Percentiles rank a stretch among this genome's conserved stretches.
Evolutionary conservation across 768 basidiomycete genomes (phyloP).

Genomic region (Pisolithus microcarpus): DNA sequence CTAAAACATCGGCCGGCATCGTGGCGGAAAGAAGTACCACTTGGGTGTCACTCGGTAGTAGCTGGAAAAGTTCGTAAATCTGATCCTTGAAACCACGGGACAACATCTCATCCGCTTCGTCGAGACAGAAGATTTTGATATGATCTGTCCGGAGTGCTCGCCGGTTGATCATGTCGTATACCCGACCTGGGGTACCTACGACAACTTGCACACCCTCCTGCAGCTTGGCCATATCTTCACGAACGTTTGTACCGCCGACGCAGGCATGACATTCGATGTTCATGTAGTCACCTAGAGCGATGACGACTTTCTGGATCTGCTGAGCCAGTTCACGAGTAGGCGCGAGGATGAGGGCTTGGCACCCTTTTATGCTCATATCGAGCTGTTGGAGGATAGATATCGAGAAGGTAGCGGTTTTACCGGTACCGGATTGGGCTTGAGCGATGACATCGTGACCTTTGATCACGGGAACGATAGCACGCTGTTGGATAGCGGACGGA

Average conservation of each 20-base stretch:
- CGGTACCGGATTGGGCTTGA: constrained; percentile 98
- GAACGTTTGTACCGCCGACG: constrained; percentile 95
- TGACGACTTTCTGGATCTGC: constrained; percentile 95
- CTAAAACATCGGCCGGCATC: constrained; percentile 94
- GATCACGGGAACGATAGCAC: constrained; percentile 96
- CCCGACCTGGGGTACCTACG: constrained; percentile 93
- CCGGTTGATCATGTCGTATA: constrained; percentile 97
- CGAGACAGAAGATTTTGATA: constrained; percentile 89
- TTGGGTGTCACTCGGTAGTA: constrained; percentile 92
- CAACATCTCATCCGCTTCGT: constrained; percentile 99
- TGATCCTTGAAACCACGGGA: constrained; percentile 99
- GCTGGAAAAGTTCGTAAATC: constrained; percentile 98
- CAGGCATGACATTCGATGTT: constrained; percentile 95
- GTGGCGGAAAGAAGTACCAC: constrained; percentile 96
- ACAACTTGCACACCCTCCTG: constrained; percentile 88
- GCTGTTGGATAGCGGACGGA: constrained; percentile 97
- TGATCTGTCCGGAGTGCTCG: constrained; percentile 78
- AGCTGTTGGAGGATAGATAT: constrained; percentile 95
- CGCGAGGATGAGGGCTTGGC: constrained; percentile 96
- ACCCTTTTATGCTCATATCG: constrained; percentile 80
- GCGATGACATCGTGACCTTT: constrained; percentile 99
- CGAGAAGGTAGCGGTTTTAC: constrained; percentile 99
- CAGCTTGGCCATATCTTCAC: constrained; percentile 96
- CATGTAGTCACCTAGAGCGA: constrained; percentile 91
- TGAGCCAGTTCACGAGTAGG: constrained; percentile 97